Evolutionary conservation across 441 rosid species (phyloP).

Genomic region (Pelargonium fulgidum): DNA sequence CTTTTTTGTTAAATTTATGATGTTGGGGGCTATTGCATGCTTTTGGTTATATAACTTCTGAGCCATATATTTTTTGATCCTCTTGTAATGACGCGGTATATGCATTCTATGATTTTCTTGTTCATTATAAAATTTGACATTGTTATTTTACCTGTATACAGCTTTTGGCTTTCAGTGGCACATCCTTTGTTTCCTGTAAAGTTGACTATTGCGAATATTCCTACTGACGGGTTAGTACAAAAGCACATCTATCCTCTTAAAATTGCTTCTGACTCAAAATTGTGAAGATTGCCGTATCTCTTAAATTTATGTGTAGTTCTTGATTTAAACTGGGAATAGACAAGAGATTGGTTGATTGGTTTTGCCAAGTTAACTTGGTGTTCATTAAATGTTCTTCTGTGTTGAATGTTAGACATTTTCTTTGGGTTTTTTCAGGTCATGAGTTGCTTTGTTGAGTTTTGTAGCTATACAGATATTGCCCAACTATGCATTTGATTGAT

Average conservation of each 20-base stretch:
- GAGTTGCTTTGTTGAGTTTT: too few relatives aligned
- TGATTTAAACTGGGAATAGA: too few relatives aligned
- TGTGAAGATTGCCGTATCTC: not conserved
- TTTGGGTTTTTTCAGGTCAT: too few relatives aligned
- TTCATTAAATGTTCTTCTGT: too few relatives aligned
- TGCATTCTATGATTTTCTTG: slow-evolving; percentile 6
- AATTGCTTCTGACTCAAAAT: not conserved
- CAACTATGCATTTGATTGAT: too few relatives aligned
- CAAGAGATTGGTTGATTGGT: too few relatives aligned
- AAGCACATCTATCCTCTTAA: not conserved
- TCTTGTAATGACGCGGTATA: slow-evolving; percentile 3
- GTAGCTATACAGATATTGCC: too few relatives aligned
- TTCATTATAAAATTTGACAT: slow-evolving; percentile 9
- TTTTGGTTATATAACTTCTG: too few relatives aligned
- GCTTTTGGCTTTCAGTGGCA: slow-evolving; percentile 63
- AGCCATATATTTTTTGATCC: slow-evolving; percentile 2
- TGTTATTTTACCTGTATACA: slow-evolving; percentile 27
- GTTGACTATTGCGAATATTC: slow-evolving; percentile 47
- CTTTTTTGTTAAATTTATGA: slow-evolving; percentile 1
- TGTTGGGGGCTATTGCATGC: not conserved
- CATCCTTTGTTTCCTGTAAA: slow-evolving; percentile 71
- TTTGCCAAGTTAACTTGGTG: too few relatives aligned
- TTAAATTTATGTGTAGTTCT: too few relatives aligned
- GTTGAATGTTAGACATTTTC: too few relatives aligned
- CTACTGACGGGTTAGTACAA: slow-evolving; percentile 72